Base-by-base conservation (phyloP, 345 rosid species). In the Triadica sebifera region DNA sequence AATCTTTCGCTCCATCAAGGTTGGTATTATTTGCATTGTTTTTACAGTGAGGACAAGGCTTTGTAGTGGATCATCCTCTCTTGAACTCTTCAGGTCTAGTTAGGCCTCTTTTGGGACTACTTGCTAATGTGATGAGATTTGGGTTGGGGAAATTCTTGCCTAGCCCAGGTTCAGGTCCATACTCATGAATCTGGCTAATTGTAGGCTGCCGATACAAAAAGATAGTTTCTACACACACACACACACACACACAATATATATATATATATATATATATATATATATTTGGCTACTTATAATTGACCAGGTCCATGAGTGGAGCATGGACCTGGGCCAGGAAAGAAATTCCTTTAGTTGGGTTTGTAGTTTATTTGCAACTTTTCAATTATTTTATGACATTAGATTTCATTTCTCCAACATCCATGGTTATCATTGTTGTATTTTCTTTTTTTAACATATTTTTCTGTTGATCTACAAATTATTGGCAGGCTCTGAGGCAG, bases 401-500 rank as follows among this genome's bases (percentile, higher is more conserved):
- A 43, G 10, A 6, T 43, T 43, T 43, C 47, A 2, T 43, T 43
- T 10, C 8, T 43, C 47, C 47, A 43, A 43, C 47, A 43, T 43
- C 10, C 47, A 43, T 6, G 10, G 10, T 19, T n/a, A n/a, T 15
- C 6, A 16, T 19, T 55, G 59, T n/a, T 55, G 24, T 55, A 55
- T 55, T 22, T 55, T 60, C 10, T 51, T 75, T 74, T n/a, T 38
- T 49, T 49, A 22, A 39, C 59, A 4, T 5, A 50, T 72, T 25
- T 22, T 74, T 77, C 41, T 24, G 63, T 50, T 82, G 75, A 69
- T 79, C 12, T 12, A 38, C 57, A 75, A 51, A 73, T 80, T 74
- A 71, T 69, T 82, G 43, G 72, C 86, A 96, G 99, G 90, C 91
- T 82, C 84, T 96, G 38, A 86, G 99, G 85, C 98, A 93, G 81